phyloP scores from a whole-genome alignment of 768 basidiomycete species.

The Lentinula guzmanii region DNA sequence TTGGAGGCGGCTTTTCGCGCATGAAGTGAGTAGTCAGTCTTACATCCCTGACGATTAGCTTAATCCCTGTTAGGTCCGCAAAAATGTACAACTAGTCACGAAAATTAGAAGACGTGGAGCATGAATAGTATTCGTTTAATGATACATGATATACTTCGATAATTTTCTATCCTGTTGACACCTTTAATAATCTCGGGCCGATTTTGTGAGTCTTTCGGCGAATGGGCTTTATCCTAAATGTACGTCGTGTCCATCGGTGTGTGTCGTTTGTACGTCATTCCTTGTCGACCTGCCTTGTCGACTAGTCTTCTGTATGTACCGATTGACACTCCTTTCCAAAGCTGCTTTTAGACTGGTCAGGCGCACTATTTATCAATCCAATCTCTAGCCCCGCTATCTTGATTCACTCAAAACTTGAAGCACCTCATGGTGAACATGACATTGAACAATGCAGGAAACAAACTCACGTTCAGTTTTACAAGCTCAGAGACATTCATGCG shows the following conservation, averaged over 20 bases:
- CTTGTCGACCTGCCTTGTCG: not conserved
- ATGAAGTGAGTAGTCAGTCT: constrained; percentile 49
- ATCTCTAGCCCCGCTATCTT: not conserved
- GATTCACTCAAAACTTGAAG: not conserved
- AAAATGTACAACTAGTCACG: constrained; percentile 75
- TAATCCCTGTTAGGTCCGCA: constrained; percentile 56
- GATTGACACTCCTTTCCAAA: not conserved
- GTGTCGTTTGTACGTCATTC: not conserved
- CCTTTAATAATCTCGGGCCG: not conserved
- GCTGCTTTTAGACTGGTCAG: not conserved
- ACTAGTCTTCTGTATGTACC: not conserved
- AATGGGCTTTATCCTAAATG: not conserved
- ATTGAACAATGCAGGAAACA: not conserved
- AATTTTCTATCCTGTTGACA: not conserved
- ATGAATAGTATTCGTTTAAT: constrained; percentile 23
- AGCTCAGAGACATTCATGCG: not conserved
- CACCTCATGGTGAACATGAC: constrained; percentile 14
- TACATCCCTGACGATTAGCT: constrained; percentile 9
- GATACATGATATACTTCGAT: not conserved
- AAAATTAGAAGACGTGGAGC: constrained; percentile 75
- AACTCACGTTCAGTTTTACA: not conserved
- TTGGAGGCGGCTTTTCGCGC: constrained; percentile 75
- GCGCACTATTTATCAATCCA: not conserved
- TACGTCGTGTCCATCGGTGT: constrained; percentile 4
- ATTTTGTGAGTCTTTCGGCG: not conserved